Evolutionary conservation across 352 stramenopile genomes (phyloP), one percentile per base, ranked within the genome.

Genomic region (Globisporangium paroecandrum): DNA sequence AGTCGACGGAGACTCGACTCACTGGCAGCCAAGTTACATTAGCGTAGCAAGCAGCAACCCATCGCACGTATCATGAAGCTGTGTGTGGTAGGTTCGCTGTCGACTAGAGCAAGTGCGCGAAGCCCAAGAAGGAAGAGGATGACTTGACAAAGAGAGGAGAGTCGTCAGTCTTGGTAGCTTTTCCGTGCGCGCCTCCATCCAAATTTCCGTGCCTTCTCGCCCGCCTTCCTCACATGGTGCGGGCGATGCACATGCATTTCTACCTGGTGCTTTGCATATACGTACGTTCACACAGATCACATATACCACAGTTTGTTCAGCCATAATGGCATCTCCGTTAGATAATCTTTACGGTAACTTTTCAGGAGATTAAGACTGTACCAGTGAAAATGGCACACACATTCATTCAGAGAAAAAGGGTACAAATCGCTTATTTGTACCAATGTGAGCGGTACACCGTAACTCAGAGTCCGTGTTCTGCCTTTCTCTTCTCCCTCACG

Each of bases 401-500:
- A 20, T n/a, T n/a, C 1, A 8, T n/a, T n/a, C 5, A 2, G 4
- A 47, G 18, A 12, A 38, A 46, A 10, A 57, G 22, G 10, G 24
- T 57, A 57, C 49, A n/a, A 13, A 18, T 58, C 24, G 18, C 13
- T 13, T n/a, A 34, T 20, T 57, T 58, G 53, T 36, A 58, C 53
- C 53, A 13, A 3, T 12, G 3, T 4, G 15, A 58, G 10, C 24
- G 51, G 51, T 58, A 58, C 51, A 32, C 51, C 15, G 18, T n/a
- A 58, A 20, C 51, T 22, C 43, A 51, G 43, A 51, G 41, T 7
- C 22, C 25, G 15, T 4, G 7, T 20, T 36, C 51, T 32, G 24
- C 29, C 53, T 58, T 36, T 41, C 54, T 59, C 54, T 38, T 58
- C 51, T 58, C 53, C 25, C 53, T 34, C 54, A 22, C 32, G 12